Percentiles rank a stretch among this genome's conserved stretches.
Conservation (phyloP, 805 yeast species). For the Peterozyma xylosa region DNA sequence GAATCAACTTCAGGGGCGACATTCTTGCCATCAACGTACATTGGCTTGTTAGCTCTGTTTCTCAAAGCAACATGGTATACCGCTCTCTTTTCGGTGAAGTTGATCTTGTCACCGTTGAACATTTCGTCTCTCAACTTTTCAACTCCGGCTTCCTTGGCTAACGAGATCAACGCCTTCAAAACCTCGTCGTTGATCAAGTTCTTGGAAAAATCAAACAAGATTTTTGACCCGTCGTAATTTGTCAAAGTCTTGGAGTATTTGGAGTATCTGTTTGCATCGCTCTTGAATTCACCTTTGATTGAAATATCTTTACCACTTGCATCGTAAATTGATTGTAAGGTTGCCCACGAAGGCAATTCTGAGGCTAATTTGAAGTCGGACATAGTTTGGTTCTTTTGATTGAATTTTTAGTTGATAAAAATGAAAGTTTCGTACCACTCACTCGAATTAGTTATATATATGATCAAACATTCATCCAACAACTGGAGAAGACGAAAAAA, state of each 20-base stretch:
- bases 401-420: too few relatives aligned
- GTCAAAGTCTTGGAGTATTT: constrained; percentile 72
- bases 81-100: constrained; percentile 93
- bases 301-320: constrained; percentile 61
- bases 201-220: constrained; percentile 92
- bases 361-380: constrained; percentile 52
- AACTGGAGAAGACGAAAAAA: too few relatives aligned
- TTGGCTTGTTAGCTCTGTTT: constrained; percentile 77
- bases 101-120: constrained; percentile 91
- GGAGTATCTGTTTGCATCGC: constrained; percentile 67
- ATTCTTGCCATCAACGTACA: constrained; percentile 84
- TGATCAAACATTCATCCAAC: too few relatives aligned
- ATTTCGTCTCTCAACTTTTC: constrained; percentile 81
- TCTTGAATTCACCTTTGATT: constrained; percentile 69
- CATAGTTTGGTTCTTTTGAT: constrained; percentile 3
- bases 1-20: constrained; percentile 88
- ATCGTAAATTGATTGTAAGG: constrained; percentile 66
- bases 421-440: too few relatives aligned
- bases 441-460: too few relatives aligned
- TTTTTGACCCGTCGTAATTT: constrained; percentile 82
- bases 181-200: constrained; percentile 87
- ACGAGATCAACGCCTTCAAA: constrained; percentile 53
- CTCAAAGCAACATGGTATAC: constrained; percentile 96
- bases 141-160: constrained; percentile 88
- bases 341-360: constrained; percentile 80